A percentile compares a stretch with the other conserved stretches of the same genome.
These are phyloP conservation scores for Aspergillus steynii DNA, from an alignment of 495 filamentous ascomycete species.

Conservation along the genomic window DNA sequence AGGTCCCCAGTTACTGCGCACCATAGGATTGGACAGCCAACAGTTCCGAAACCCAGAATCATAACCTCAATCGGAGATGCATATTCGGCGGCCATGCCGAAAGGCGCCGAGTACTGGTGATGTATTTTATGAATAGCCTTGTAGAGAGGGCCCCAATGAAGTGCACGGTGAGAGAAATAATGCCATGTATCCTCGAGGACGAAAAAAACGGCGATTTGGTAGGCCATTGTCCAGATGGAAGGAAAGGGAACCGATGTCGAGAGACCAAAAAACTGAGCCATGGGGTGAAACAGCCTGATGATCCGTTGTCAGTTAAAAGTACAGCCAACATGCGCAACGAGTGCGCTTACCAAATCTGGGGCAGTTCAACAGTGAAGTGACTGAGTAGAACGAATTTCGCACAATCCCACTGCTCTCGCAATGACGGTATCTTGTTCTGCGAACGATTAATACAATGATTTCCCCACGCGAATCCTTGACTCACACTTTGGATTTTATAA, in stretches of 20 bases:
- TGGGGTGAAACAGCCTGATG: conserved; percentile 86
- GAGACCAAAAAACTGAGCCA: conserved; percentile 91
- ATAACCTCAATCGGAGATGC: conserved; percentile 97
- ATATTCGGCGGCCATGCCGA: conserved; percentile 95
- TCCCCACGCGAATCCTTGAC: conserved; percentile 22
- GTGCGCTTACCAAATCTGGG: conserved; percentile 80
- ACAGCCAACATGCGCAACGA: not conserved
- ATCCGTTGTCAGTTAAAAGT: conserved; percentile 1
- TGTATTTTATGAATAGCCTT: conserved; percentile 96
- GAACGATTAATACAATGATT: too few relatives aligned
- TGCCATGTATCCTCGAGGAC: conserved; percentile 97
- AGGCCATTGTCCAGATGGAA: conserved; percentile 75
- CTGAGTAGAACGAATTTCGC: conserved; percentile 85
- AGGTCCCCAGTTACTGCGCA: conserved; percentile 79
- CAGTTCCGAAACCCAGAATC: conserved; percentile 91
- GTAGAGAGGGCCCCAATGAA: conserved; percentile 96
- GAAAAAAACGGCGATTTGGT: conserved; percentile 93
- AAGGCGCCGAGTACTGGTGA: conserved; percentile 96
- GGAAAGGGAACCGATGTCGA: conserved; percentile 90
- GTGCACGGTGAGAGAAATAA: conserved; percentile 91
- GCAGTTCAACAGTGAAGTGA: conserved; percentile 96
- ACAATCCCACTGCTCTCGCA: conserved; percentile 91
- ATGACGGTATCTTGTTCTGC: conserved; percentile 85
- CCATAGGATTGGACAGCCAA: conserved; percentile 82
- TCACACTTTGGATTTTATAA: conserved; percentile 90